Percentiles rank a stretch among this genome's conserved stretches.
Evolutionary conservation across 176 grass and related monocot genomes (phyloP).

Genomic region (Eleusine coracana): DNA sequence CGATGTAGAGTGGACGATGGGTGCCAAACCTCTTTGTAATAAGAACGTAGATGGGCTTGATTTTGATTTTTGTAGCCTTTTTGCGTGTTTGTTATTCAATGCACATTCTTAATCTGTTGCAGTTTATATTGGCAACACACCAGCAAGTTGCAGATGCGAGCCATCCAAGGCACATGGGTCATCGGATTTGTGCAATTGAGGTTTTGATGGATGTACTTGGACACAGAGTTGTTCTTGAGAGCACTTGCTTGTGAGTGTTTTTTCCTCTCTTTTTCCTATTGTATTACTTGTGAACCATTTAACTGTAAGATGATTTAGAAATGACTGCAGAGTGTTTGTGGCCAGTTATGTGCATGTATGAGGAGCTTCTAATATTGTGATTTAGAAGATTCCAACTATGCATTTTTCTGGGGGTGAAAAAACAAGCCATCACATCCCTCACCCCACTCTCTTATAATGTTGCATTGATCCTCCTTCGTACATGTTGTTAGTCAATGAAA

Average conservation of each 20-base stretch:
- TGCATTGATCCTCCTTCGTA: neutral
- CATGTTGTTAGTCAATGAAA: constrained; percentile 13
- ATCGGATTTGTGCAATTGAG: constrained; percentile 76
- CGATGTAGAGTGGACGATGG: too few relatives aligned
- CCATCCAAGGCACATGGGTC: constrained; percentile 75
- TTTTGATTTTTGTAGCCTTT: neutral
- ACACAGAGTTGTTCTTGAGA: constrained; percentile 73
- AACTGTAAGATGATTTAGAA: neutral
- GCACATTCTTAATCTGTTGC: constrained; percentile 33
- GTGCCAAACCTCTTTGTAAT: neutral
- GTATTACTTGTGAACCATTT: constrained; percentile 21
- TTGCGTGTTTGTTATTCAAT: neutral
- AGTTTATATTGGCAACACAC: constrained; percentile 92
- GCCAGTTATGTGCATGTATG: neutral
- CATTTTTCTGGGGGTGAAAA: neutral
- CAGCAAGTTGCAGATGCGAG: constrained; percentile 80
- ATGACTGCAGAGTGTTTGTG: neutral
- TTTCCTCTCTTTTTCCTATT: constrained; percentile 34
- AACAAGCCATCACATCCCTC: neutral
- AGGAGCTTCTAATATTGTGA: neutral
- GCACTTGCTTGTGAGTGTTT: constrained; percentile 81
- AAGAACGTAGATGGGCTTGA: constrained; percentile 4
- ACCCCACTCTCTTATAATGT: neutral
- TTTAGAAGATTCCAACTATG: neutral
- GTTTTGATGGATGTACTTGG: constrained; percentile 83